Base-by-base conservation (phyloP, 1,284 basidiomycete species). In the Papiliotrema nemorosa region DNA sequence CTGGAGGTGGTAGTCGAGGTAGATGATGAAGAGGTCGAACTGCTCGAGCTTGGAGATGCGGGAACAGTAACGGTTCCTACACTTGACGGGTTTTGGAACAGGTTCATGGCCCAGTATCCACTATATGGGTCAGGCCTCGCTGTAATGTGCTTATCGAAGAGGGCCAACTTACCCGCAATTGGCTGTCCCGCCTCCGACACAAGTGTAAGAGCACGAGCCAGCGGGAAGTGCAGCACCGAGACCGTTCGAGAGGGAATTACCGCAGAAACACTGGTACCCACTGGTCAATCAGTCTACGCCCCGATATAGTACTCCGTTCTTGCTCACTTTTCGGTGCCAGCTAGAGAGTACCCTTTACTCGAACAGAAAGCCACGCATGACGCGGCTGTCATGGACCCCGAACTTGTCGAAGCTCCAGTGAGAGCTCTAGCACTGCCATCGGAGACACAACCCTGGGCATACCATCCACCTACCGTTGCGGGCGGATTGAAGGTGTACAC, bases 31-130 rank as follows among this genome's bases (percentile, higher is more conserved):
- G 41, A 5, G 25, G 18, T 12, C 35, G 35, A 37, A 31, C 9
- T 31, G 29, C 29, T 31, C 29, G 29, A 31, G 29, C 9, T 31
- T 7, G 29, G 7, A 7, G 29, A 31, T 14, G 29, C 7, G 29
- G 29, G 29, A 14, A 31, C 14, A 31, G 29, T 7, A 14, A 31
- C 29, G 14, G n/a, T n/a, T n/a, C n/a, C n/a, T n/a, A 31, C 29
- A 7, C 3, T 22, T 21, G 21, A 6, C 26, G 36, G n/a, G 21
- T 40, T 22, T 16, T 43, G 26, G 41, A 21, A 43, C 3, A 43
- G 25, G 10, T 37, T 41, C 5, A 49, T 18, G 14, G 47, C 29
- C 47, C 47, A 49, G 35, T 16, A 18, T 22, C 39, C 39, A 14
- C 39, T 40, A 22, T 16, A 34, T 26, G 26, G 21, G 29, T 14